These are phyloP conservation scores for Suhomyces bribrorum DNA, from an alignment of 1,139 yeast species.

Conservation along the genomic window DNA sequence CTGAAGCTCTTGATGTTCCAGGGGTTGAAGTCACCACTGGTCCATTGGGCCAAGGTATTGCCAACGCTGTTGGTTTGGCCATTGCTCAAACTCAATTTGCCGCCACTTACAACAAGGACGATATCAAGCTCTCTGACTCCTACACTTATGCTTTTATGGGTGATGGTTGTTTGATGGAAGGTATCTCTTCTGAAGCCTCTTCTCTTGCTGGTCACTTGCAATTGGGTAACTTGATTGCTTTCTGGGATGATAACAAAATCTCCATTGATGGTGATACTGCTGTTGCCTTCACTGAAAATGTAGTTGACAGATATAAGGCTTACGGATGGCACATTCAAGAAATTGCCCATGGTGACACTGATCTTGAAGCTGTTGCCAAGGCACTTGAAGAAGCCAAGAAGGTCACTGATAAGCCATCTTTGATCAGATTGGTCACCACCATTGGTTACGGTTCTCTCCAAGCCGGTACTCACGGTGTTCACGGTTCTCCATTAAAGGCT, in stretches of 20 bases:
- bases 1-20: conserved; percentile 73
- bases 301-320: conserved; percentile 78
- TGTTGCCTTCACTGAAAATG: conserved; percentile 95
- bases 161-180: conserved; percentile 99
- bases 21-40: conserved; percentile 99
- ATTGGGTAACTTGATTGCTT: conserved; percentile 90
- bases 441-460: conserved; percentile 92
- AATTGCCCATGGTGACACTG: conserved; percentile 81
- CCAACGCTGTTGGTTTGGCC: conserved; percentile 96
- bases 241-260: conserved; percentile 97
- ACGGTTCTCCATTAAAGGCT: conserved; percentile 94
- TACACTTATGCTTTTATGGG: conserved; percentile 84
- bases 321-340: conserved; percentile 92
- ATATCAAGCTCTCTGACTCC: conserved; percentile 67
- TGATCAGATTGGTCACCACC: conserved; percentile 85
- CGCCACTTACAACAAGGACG: conserved; percentile 92
- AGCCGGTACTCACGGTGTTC: conserved; percentile 90
- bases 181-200: conserved; percentile 92
- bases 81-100: conserved; percentile 92
- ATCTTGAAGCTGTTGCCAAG: conserved; percentile 66
- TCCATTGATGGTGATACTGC: conserved; percentile 94
- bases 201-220: conserved; percentile 96
- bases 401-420: conserved; percentile 78
- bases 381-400: conserved; percentile 76
- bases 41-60: conserved; percentile 98